These are phyloP conservation scores for Ambrosia trifida DNA, from an alignment of 129 eudicot genomes.

Conservation along the genomic window DNA sequence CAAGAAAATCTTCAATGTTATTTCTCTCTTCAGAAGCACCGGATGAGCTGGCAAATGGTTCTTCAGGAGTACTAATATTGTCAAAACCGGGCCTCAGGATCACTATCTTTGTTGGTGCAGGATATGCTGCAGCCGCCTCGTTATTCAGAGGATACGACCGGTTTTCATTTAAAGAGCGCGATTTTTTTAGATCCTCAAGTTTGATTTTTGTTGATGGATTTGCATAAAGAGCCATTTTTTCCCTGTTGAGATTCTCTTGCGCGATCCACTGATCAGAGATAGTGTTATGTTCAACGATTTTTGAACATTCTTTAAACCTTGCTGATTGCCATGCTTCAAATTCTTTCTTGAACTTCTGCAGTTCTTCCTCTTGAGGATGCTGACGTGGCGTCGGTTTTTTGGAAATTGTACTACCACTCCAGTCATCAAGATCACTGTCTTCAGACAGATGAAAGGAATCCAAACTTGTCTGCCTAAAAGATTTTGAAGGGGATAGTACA, in stretches of 20 bases:
- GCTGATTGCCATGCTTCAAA: slow-evolving; percentile 94
- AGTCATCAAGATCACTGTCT: slow-evolving; percentile 40
- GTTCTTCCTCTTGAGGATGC: slow-evolving; percentile 98
- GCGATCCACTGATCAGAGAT: slow-evolving; percentile 62
- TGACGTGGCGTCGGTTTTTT: slow-evolving; percentile 62
- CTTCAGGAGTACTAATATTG: slow-evolving; percentile 44
- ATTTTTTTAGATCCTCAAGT: slow-evolving; percentile 28
- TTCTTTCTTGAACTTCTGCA: slow-evolving; percentile 91
- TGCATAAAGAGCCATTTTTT: slow-evolving; percentile 62
- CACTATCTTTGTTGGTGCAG: slow-evolving; percentile 71
- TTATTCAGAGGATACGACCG: slow-evolving; percentile 36
- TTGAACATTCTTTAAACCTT: slow-evolving; percentile 81
- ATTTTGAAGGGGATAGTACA: slow-evolving; percentile 36
- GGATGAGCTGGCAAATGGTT: slow-evolving; percentile 68
- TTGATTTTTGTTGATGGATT: slow-evolving; percentile 38
- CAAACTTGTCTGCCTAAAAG: slow-evolving; percentile 27
- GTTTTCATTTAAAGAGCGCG: slow-evolving; percentile 28
- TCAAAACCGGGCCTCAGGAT: slow-evolving; percentile 83
- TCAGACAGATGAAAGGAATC: slow-evolving; percentile 40
- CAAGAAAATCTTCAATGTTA: slow-evolving; percentile 87
- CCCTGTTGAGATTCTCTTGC: slow-evolving; percentile 77
- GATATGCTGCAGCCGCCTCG: slow-evolving; percentile 32
- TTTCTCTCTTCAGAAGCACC: slow-evolving; percentile 70
- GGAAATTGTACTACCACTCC: slow-evolving; percentile 37
- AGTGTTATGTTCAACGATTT: slow-evolving; percentile 49